Base-by-base conservation (phyloP, 768 basidiomycete species). In the Mrakia gelida region DNA sequence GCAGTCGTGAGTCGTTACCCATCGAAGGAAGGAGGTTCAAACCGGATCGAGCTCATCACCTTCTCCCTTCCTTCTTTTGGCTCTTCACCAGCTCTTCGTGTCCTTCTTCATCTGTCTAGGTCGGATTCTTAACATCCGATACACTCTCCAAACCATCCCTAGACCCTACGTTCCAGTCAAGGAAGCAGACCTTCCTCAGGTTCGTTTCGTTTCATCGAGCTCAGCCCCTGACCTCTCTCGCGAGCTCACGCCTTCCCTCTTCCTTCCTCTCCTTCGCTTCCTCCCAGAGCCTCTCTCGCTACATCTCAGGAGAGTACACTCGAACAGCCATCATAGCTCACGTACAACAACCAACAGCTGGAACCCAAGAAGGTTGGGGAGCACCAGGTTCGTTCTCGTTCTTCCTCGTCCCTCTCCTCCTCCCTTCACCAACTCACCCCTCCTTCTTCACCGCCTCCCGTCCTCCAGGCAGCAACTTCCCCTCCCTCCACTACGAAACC, bases 91-190 rank as follows among this genome's bases (percentile, higher is more conserved):
- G 80, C 59, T 80, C 7, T 45, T 77, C 52, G 34, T 72, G 3
- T 79, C 79, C 9, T 68, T 80, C 68, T 72, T 81, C 73, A 56
- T 81, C 32, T 79, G 80, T 56, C 56, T 81, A 30, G 79, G 75
- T 16, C 62, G 80, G 43, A 67, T 81, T 23, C 70, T 76, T 61
- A 70, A 73, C 76, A 76, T 80, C 56, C 74, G 81, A 52, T 80
- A 79, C 45, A 80, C 82, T 0, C 75, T 85, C 9, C 75, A 81
- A 45, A 81, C 83, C 4, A 85, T 85, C 80, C 84, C 84, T 34
- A 85, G 83, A 77, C 83, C 83, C 16, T 85, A 84, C 73, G 82
- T 85, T 73, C 84, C 84, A 21, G 83, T 80, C 16, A 85, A 85
- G 63, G 74, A 80, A 41, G 80, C 83, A 16, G 84, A 85, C 77